Percentiles rank a stretch among this genome's conserved stretches.
Evolutionary conservation across 83 land plant species (phyloP).

Genomic region (Picea abies): DNA sequence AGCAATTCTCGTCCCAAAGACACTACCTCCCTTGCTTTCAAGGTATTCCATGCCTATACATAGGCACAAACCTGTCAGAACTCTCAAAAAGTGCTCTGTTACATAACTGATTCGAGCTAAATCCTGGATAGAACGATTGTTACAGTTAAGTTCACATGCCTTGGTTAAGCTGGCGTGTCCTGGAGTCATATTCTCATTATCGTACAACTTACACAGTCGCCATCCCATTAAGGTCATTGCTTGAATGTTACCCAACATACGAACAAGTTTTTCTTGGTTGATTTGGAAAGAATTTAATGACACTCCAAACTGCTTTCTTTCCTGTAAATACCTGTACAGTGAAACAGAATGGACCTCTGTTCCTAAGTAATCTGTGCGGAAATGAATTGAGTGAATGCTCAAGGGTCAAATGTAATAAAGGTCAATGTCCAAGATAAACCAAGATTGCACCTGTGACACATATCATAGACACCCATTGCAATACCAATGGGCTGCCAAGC

Average conservation of each 20-base stretch:
- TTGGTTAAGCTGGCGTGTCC: slow-evolving; percentile 96
- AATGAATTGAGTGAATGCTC: not conserved
- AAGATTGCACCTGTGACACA: too few relatives aligned
- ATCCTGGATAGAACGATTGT: too few relatives aligned
- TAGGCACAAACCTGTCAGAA: not conserved
- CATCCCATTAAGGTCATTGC: too few relatives aligned
- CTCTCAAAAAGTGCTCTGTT: not conserved
- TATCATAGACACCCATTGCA: slow-evolving; percentile 71
- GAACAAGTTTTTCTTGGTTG: slow-evolving; percentile 15
- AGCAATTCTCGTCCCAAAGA: slow-evolving; percentile 86
- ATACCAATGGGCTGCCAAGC: slow-evolving; percentile 98
- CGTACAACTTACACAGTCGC: slow-evolving; percentile 62
- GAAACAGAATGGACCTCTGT: not conserved
- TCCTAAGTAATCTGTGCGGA: too few relatives aligned
- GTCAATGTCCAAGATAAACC: not conserved
- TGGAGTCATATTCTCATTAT: slow-evolving; percentile 97
- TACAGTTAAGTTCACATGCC: slow-evolving; percentile 33
- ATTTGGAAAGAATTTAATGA: slow-evolving; percentile 89
- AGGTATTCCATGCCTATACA: slow-evolving; percentile 79
- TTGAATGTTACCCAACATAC: too few relatives aligned
- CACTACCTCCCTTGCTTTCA: slow-evolving; percentile 10
- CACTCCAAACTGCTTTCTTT: slow-evolving; percentile 95
- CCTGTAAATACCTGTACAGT: slow-evolving; percentile 60
- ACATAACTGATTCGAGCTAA: too few relatives aligned
- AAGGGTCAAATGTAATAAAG: not conserved